Evolutionary conservation across 169 alveolate genomes (phyloP).

Genomic region (Plasmodium gallinaceum): DNA sequence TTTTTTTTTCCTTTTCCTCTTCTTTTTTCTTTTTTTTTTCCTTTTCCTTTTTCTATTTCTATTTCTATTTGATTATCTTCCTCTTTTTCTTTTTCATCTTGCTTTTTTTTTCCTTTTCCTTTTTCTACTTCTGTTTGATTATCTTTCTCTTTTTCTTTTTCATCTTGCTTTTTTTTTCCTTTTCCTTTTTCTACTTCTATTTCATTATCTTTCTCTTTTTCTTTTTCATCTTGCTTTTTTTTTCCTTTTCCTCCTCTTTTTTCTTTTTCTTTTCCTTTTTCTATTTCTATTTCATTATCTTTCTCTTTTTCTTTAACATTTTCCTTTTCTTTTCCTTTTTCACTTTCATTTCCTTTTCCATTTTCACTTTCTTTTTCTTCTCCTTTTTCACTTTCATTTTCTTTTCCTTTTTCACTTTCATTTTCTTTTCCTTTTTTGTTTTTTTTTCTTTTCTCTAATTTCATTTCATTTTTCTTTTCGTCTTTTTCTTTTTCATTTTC

Average conservation of each 20-base stretch:
- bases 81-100: conserved; percentile 3
- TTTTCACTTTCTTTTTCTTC: not conserved
- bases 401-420: not conserved
- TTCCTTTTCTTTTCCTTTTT: not conserved
- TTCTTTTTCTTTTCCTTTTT: conserved; percentile 20
- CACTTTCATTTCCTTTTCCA: not conserved
- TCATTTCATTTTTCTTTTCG: too few species aligned
- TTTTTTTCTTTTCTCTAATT: not conserved
- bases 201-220: not conserved
- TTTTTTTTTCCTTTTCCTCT: not conserved
- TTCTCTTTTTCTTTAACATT: not conserved
- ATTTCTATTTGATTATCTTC: not conserved
- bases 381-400: not conserved
- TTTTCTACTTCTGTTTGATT: not conserved
- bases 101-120: not conserved
- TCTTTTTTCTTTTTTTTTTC: not conserved
- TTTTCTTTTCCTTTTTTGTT: conserved; percentile 15
- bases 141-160: not conserved
- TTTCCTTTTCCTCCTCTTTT: not conserved
- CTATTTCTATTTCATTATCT: not conserved
- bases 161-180: not conserved
- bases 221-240: not conserved
- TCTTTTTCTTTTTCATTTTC: not conserved
- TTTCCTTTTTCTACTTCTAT: not conserved
- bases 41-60: not conserved